Evolutionary conservation across 2,329 filamentous ascomycete genomes (phyloP).

Genomic region (Ilyonectria destructans): DNA sequence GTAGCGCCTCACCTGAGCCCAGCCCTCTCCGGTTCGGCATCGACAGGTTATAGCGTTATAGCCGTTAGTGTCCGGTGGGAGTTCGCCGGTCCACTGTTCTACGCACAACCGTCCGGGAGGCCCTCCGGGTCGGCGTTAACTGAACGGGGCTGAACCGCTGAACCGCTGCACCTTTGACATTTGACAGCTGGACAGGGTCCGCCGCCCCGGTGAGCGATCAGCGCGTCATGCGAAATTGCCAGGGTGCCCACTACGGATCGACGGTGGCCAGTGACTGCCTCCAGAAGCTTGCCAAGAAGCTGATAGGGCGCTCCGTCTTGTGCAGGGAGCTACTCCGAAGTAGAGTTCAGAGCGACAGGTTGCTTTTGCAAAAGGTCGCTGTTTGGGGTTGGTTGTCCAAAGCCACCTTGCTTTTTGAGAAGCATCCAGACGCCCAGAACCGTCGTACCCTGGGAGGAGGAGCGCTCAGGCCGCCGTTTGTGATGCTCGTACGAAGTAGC

Average conservation of each 20-base stretch:
- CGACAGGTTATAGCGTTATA: constrained; percentile 5
- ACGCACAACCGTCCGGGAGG: constrained; percentile 20
- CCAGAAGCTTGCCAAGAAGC: constrained; percentile 17
- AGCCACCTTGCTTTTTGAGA: constrained; percentile 40
- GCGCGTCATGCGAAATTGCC: constrained; percentile 39
- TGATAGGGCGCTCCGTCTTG: constrained; percentile 25
- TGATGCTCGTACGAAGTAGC: constrained; percentile 4
- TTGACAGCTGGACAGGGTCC: constrained; percentile 43
- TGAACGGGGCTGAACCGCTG: constrained; percentile 8
- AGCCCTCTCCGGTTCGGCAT: constrained; percentile 31
- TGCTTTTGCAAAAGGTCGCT: constrained; percentile 40
- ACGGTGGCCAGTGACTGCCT: constrained; percentile 29
- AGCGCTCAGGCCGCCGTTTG: constrained; percentile 39
- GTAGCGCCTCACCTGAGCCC: constrained; percentile 47
- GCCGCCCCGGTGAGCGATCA: constrained; percentile 35
- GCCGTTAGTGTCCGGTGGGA: constrained; percentile 48
- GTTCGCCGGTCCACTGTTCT: constrained; percentile 20
- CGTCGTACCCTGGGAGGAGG: constrained; percentile 11
- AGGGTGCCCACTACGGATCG: constrained; percentile 41
- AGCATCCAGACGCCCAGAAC: constrained; percentile 24
- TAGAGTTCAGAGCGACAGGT: constrained; percentile 31
- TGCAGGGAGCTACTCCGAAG: constrained; percentile 22
- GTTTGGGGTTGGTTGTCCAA: constrained; percentile 15
- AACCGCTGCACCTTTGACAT: constrained; percentile 42
- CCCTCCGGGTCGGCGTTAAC: constrained; percentile 35